These are phyloP conservation scores for Phytophthora fragariae DNA, from an alignment of 352 stramenopile genomes.

Conservation along the genomic window DNA sequence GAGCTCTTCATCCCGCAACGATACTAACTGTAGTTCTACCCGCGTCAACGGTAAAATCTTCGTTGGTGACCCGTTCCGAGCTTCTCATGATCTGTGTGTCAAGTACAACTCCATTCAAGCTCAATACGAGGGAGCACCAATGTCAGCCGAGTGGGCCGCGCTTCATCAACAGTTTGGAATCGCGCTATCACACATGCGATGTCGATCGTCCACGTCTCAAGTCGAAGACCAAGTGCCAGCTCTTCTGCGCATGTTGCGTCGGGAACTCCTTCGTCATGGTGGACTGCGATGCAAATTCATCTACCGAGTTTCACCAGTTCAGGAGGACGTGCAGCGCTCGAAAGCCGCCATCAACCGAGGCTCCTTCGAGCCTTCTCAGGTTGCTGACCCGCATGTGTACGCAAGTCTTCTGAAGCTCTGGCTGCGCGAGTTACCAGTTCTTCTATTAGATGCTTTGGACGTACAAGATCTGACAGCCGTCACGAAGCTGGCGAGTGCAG, in stretches of 20 bases:
- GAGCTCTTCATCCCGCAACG: conserved; percentile 4
- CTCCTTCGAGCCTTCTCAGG: conserved; percentile 42
- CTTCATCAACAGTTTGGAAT: conserved; percentile 68
- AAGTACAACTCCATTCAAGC: conserved; percentile 67
- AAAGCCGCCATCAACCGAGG: conserved; percentile 62
- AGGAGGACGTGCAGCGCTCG: conserved; percentile 47
- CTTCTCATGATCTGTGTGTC: conserved; percentile 58
- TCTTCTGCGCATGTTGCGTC: conserved; percentile 60
- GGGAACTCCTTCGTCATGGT: conserved; percentile 55
- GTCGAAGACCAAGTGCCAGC: conserved; percentile 49
- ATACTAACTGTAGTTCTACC: not conserved
- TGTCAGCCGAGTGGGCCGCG: conserved; percentile 36
- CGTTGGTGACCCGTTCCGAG: conserved; percentile 56
- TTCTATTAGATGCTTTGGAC: conserved; percentile 45
- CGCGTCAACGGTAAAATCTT: conserved; percentile 40
- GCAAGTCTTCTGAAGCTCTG: conserved; percentile 71
- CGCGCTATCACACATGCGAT: conserved; percentile 50
- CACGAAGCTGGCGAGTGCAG: conserved; percentile 14
- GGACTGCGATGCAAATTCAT: conserved; percentile 61
- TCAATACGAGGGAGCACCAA: conserved; percentile 56
- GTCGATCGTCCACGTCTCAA: conserved; percentile 29
- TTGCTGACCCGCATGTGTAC: conserved; percentile 61
- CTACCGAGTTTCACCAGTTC: conserved; percentile 62
- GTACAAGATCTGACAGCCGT: conserved; percentile 26
- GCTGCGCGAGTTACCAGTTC: conserved; percentile 61